These are phyloP conservation scores for Erysimum cheiri DNA, from an alignment of 441 rosid species.

Conservation along the genomic window DNA sequence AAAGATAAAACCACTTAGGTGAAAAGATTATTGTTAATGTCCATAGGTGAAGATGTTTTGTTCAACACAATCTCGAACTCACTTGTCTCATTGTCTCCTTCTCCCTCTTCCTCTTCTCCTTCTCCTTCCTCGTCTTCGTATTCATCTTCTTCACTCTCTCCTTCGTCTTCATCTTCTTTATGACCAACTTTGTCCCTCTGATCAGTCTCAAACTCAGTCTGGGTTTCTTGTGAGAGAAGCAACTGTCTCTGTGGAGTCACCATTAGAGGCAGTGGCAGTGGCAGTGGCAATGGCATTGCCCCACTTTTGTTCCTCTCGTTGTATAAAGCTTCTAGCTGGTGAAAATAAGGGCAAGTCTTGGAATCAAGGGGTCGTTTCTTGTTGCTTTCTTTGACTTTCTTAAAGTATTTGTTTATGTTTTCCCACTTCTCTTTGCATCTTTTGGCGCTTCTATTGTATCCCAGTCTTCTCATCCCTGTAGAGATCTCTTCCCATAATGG, in stretches of 20 bases:
- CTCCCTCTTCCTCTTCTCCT: slow-evolving; percentile 55
- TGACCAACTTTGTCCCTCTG: slow-evolving; percentile 26
- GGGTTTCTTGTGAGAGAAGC: slow-evolving; percentile 53
- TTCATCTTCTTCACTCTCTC: slow-evolving; percentile 55
- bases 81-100: slow-evolving; percentile 57
- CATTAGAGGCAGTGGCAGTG: slow-evolving; percentile 52
- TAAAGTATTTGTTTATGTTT: slow-evolving; percentile 95
- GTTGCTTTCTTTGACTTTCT: slow-evolving; percentile 88
- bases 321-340: slow-evolving; percentile 77
- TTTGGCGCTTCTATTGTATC: slow-evolving; percentile 78
- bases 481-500: slow-evolving; percentile 96
- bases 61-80: slow-evolving; percentile 68
- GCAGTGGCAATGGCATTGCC: slow-evolving; percentile 31
- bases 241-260: slow-evolving; percentile 84
- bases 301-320: slow-evolving; percentile 54
- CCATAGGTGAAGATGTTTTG: slow-evolving; percentile 52
- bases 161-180: slow-evolving; percentile 48
- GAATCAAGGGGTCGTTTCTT: slow-evolving; percentile 82
- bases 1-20: slow-evolving; percentile 35
- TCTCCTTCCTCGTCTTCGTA: slow-evolving; percentile 50
- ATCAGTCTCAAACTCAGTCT: slow-evolving; percentile 37
- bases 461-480: slow-evolving; percentile 69
- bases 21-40: slow-evolving; percentile 44
- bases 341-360: slow-evolving; percentile 93
- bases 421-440: slow-evolving; percentile 99